Percentiles rank a stretch among this genome's conserved stretches.
These are phyloP conservation scores for Spathaspora jeffriesii DNA, from an alignment of 1,139 yeast species.

Conservation along the genomic window DNA sequence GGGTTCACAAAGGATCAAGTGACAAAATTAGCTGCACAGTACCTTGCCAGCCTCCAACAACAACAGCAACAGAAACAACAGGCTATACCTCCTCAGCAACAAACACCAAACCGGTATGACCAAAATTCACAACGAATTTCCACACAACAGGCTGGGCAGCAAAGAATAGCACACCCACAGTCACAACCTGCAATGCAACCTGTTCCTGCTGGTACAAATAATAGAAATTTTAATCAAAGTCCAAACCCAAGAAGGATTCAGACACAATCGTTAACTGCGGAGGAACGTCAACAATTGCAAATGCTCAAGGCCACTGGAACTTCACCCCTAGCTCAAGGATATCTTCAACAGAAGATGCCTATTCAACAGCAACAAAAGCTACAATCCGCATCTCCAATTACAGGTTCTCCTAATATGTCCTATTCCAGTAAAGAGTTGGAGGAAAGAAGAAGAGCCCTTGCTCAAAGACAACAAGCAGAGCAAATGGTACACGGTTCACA, in stretches of 20 bases:
- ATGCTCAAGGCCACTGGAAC: constrained; percentile 35
- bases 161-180: constrained; percentile 5
- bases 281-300: constrained; percentile 37
- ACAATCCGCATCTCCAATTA: constrained; percentile 16
- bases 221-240: constrained; percentile 5
- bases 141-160: constrained; percentile 5
- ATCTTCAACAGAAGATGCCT: constrained; percentile 25
- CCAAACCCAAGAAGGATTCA: constrained; percentile 14
- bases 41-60: constrained; percentile 59
- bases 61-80: constrained; percentile 41
- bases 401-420: constrained; percentile 21
- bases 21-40: constrained; percentile 70
- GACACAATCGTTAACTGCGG: constrained; percentile 35
- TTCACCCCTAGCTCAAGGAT: constrained; percentile 22
- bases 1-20: constrained; percentile 69
- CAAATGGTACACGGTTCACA: constrained; percentile 4
- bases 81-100: constrained; percentile 12
- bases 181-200: constrained; percentile 7
- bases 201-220: constrained; percentile 4
- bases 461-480: constrained; percentile 8
- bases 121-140: not conserved
- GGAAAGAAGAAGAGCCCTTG: constrained; percentile 5
- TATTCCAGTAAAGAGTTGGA: constrained; percentile 19
- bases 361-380: constrained; percentile 20
- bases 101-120: constrained; percentile 6